Base-by-base conservation (phyloP, 805 yeast species). In the Candida chilensis region DNA sequence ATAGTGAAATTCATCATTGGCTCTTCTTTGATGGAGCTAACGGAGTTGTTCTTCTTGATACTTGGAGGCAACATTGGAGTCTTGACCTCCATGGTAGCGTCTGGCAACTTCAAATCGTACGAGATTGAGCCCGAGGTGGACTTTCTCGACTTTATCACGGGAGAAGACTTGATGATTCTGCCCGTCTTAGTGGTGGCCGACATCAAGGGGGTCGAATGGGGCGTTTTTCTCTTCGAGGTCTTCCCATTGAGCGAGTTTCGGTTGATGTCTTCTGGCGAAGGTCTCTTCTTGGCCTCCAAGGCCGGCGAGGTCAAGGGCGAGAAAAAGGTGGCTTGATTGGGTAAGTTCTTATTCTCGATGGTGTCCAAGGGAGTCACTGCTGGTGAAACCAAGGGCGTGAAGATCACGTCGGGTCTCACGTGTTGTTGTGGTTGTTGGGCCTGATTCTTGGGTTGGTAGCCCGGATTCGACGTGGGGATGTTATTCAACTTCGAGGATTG, bases 301-400 rank as follows among this genome's bases (percentile, higher is more conserved):
- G 84, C 84, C 1, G 87, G 87, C 1, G 84, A 76, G 3, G 86
- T 74, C 41, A 79, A 57, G 0, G 87, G n/a, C n/a, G n/a, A n/a
- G n/a, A n/a, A n/a, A n/a, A n/a, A n/a, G n/a, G n/a, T n/a, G n/a
- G n/a, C n/a, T n/a, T n/a, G n/a, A n/a, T n/a, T n/a, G n/a, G n/a
- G n/a, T n/a, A n/a, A n/a, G n/a, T n/a, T n/a, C n/a, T n/a, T n/a
- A n/a, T n/a, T n/a, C n/a, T n/a, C n/a, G n/a, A n/a, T n/a, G n/a
- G n/a, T 37, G 14, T 68, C 85, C 42, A 67, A 42, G 1, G 86
- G 86, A 3, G 86, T 73, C 11, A 75, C 80, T 7, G 82, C 78
- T 0, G 94, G 94, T 2, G 88, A 78, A 2, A 78, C 71, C 36
- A 82, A 60, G 1, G 94, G 92, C 1, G 92, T 82, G 52, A 78